Evolutionary conservation across 2,329 filamentous ascomycete genomes (phyloP), one percentile per base, ranked within the genome.

Genomic region (Amylocarpus encephaloides): DNA sequence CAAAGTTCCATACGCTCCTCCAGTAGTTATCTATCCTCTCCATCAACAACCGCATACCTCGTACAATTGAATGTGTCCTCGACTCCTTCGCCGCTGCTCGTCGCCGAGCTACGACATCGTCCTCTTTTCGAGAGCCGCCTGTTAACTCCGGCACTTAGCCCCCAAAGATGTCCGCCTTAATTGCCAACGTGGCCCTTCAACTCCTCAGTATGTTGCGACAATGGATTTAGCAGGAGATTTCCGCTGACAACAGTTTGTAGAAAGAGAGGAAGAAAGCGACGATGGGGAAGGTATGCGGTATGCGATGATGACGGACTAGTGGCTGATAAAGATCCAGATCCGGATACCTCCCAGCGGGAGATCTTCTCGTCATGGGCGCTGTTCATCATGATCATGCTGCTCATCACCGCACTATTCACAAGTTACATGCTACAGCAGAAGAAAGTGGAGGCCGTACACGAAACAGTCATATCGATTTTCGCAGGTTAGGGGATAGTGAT

Each of bases 381-480:
- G 59, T 95, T 96, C 72, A 98, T 98, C 65, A 82, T 95, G 62
- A 95, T 98, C 62, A 80, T 89, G 73, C 82, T 98, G 62, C 83
- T 98, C 63, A 95, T 97, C 60, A 80, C 87, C 59, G 92, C 93
- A 55, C 88, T 98, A 62, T 95, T 97, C 70, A 95, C 90, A 40
- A 96, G 91, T 76, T 98, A 98, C 72, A 86, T 94, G 60, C 79
- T 98, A 54, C 92, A 97, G 71, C 88, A 93, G 72, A 91, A 88
- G 71, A 96, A 94, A 73, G 91, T 98, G 50, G 93, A 96, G 64
- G 93, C 93, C 26, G 86, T 98, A 48, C 93, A 98, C 70, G 93
- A 98, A 74, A 98, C 93, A 1, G 93, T 97, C 62, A 83, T 98
- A 55, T 97, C 92, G 54, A 98, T 98, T 67, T 97, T 98, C 73